These are phyloP conservation scores for Saprolegnia parasitica DNA, from an alignment of 352 stramenopile species.

Conservation along the genomic window DNA sequence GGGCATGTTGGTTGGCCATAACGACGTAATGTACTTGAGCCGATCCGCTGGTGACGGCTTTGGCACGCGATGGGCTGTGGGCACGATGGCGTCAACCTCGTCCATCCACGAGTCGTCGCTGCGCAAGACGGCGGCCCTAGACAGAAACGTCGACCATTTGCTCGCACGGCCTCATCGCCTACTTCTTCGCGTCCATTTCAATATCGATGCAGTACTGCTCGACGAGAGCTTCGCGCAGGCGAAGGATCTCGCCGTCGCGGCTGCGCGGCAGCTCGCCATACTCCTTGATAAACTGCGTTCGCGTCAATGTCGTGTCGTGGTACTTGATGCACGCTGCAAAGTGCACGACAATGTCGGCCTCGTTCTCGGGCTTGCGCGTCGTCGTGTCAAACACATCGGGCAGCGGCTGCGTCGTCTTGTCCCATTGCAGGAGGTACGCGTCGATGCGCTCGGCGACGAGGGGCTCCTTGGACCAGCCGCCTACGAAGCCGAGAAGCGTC, in stretches of 20 bases:
- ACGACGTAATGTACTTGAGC: conserved; percentile 57
- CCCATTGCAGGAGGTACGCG: conserved; percentile 65
- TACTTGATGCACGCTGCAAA: conserved; percentile 69
- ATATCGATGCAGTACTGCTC: conserved; percentile 49
- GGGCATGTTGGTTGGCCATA: conserved; percentile 60
- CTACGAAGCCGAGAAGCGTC: conserved; percentile 5
- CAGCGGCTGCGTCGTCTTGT: conserved; percentile 54
- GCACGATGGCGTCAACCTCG: conserved; percentile 39
- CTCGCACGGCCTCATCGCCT: conserved; percentile 22
- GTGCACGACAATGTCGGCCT: conserved; percentile 67
- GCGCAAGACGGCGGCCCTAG: conserved; percentile 26
- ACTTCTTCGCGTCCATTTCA: conserved; percentile 35
- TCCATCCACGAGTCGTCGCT: conserved; percentile 34
- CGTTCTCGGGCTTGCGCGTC: conserved; percentile 79
- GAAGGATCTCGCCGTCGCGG: conserved; percentile 60
- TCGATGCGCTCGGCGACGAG: conserved; percentile 51
- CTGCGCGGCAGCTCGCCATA: conserved; percentile 54
- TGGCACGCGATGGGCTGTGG: conserved; percentile 42
- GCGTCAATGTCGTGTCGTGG: conserved; percentile 43
- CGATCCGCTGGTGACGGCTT: conserved; percentile 52
- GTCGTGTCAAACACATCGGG: conserved; percentile 66
- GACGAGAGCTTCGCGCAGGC: conserved; percentile 58
- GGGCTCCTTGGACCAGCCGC: conserved; percentile 25
- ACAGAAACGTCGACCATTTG: conserved; percentile 32
- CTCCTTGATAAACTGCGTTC: conserved; percentile 42